A percentile compares a stretch with the other conserved stretches of the same genome.
Conservation (phyloP, 441 rosid genomes). For the Euphorbia celastroides region DNA sequence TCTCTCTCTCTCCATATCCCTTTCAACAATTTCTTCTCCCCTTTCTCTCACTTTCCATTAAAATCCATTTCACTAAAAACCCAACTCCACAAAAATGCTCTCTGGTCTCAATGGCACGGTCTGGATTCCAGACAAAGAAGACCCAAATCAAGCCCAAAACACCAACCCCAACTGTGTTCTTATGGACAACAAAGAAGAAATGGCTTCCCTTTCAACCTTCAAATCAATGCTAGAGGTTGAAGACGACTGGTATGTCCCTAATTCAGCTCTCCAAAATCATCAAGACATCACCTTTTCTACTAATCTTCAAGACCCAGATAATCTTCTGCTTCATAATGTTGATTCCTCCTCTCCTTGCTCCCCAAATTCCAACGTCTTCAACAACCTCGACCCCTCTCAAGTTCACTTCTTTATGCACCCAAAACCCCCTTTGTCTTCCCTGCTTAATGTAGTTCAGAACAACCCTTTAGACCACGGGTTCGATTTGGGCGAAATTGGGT, state of each 20-base stretch:
- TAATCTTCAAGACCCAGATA: constrained; percentile 42
- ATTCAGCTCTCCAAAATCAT: constrained; percentile 27
- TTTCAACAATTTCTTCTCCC: constrained; percentile 1
- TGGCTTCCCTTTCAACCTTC: constrained; percentile 35
- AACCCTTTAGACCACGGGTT: constrained; percentile 46
- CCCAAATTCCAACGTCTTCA: constrained; percentile 50
- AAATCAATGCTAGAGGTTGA: constrained; percentile 48
- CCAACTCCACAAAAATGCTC: constrained; percentile 27
- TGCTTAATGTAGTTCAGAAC: constrained; percentile 39
- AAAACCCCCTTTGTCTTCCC: constrained; percentile 31
- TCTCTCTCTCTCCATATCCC: constrained; percentile 13
- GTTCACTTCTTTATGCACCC: constrained; percentile 45
- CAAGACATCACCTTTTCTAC: constrained; percentile 41
- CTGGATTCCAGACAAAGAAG: constrained; percentile 39
- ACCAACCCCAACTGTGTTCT: constrained; percentile 19
- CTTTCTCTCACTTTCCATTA: constrained; percentile 19
- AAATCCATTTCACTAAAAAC: constrained; percentile 7
- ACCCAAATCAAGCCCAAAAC: constrained; percentile 28
- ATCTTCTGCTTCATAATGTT: constrained; percentile 36
- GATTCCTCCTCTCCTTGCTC: constrained; percentile 61
- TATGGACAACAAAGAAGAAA: constrained; percentile 31
- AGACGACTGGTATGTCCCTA: constrained; percentile 45
- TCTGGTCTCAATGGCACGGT: constrained; percentile 31
- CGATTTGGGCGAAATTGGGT: constrained; percentile 49
- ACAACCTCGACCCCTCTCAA: constrained; percentile 54